Evolutionary conservation across 1,284 basidiomycete genomes (phyloP).

Genomic region (Boletellus dicymbophilus): DNA sequence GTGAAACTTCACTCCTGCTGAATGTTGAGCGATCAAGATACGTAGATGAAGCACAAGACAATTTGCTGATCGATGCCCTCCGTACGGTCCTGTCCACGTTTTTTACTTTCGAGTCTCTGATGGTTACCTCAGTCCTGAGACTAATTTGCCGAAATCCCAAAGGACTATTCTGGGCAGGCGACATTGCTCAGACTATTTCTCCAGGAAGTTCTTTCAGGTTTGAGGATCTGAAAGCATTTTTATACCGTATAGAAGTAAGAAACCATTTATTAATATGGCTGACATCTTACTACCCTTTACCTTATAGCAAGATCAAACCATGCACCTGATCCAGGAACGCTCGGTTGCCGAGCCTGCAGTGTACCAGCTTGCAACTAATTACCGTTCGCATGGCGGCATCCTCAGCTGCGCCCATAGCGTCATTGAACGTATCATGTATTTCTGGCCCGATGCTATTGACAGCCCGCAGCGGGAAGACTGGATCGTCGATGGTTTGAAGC

Average conservation of each 20-base stretch:
- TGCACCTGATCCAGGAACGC: conserved; percentile 11
- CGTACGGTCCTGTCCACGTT: too few species aligned
- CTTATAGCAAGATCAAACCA: conserved; percentile 21
- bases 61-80: conserved; percentile 64
- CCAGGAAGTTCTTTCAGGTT: conserved; percentile 73
- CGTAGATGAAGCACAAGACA: conserved; percentile 75
- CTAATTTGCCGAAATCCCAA: conserved; percentile 61
- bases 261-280: fast-evolving
- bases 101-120: too few species aligned
- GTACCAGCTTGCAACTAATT: conserved; percentile 67
- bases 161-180: conserved; percentile 78
- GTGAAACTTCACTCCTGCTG: background rate
- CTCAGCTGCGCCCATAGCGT: conserved; percentile 66
- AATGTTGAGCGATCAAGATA: conserved; percentile 44
- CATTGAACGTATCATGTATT: conserved; percentile 56
- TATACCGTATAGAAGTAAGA: conserved; percentile 58
- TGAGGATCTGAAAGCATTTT: conserved; percentile 67
- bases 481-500: conserved; percentile 55
- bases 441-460: conserved; percentile 73
- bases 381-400: conserved; percentile 71
- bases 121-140: too few species aligned
- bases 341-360: conserved; percentile 38
- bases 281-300: background rate
- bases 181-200: conserved; percentile 77
- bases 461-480: conserved; percentile 57